These are phyloP conservation scores for Sugiyamaella japonica DNA, from an alignment of 1,139 yeast species.

Conservation along the genomic window DNA sequence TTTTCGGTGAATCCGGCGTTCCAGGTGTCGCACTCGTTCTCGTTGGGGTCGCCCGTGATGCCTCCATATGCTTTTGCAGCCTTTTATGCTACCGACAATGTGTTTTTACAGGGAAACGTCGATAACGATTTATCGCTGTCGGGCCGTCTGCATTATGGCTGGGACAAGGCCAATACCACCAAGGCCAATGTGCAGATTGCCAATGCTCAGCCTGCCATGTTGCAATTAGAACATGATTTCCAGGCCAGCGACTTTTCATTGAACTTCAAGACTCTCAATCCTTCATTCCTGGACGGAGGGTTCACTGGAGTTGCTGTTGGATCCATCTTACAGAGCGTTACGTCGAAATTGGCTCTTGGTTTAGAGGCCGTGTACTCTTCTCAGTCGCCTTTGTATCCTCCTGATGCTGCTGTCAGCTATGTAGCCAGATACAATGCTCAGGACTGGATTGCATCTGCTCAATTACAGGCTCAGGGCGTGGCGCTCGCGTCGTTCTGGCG, in stretches of 20 bases:
- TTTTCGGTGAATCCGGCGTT: conserved; percentile 90
- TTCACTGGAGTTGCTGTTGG: conserved; percentile 92
- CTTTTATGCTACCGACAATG: conserved; percentile 81
- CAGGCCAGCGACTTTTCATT: conserved; percentile 86
- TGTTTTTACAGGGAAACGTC: conserved; percentile 86
- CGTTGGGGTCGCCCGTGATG: conserved; percentile 81
- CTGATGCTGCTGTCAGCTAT: conserved; percentile 89
- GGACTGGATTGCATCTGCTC: conserved; percentile 93
- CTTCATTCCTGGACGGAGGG: conserved; percentile 70
- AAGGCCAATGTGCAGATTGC: conserved; percentile 89
- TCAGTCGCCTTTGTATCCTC: conserved; percentile 73
- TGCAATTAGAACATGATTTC: conserved; percentile 94
- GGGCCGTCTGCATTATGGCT: conserved; percentile 90
- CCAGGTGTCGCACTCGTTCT: conserved; percentile 94
- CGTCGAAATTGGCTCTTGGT: conserved; percentile 84
- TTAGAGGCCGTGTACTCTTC: conserved; percentile 88
- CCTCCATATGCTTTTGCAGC: conserved; percentile 94
- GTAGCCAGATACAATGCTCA: conserved; percentile 87
- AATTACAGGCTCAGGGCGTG: conserved; percentile 91
- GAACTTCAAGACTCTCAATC: conserved; percentile 89
- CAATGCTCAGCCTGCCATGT: conserved; percentile 87
- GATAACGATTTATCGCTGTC: conserved; percentile 84
- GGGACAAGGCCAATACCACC: conserved; percentile 78
- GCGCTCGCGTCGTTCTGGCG: conserved; percentile 91
- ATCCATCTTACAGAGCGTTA: conserved; percentile 83